Evolutionary conservation across 257 asterid genomes (phyloP).

Genomic region (Orobanche coerulescens): DNA sequence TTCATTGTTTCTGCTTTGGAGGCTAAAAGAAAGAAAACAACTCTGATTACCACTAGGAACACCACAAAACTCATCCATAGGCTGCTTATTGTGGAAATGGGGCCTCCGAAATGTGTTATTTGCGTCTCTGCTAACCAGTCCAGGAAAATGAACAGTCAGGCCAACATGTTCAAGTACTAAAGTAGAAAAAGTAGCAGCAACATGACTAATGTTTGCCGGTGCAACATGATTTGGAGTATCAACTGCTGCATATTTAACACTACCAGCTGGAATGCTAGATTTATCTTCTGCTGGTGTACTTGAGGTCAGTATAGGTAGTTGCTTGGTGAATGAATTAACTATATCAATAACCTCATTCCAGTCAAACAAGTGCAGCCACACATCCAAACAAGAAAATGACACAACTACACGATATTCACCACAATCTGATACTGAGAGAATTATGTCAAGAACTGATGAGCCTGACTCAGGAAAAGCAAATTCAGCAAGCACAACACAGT

Average conservation of each 20-base stretch:
- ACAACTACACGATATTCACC: conserved; percentile 41
- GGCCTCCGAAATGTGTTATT: conserved; percentile 27
- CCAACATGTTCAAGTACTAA: conserved; percentile 47
- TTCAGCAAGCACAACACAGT: conserved; percentile 68
- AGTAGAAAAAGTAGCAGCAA: conserved; percentile 32
- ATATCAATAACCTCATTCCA: conserved; percentile 58
- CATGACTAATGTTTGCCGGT: conserved; percentile 21
- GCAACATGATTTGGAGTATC: conserved; percentile 30
- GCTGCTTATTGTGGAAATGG: conserved; percentile 26
- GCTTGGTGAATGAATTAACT: conserved; percentile 31
- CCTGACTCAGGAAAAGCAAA: conserved; percentile 41
- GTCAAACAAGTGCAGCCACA: conserved; percentile 74
- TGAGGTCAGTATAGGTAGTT: conserved; percentile 25
- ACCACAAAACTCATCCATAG: conserved; percentile 30
- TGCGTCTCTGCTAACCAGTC: conserved; percentile 34
- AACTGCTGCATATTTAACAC: conserved; percentile 23
- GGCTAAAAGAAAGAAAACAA: conserved; percentile 47
- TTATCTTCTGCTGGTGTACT: conserved; percentile 27
- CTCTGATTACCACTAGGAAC: conserved; percentile 32
- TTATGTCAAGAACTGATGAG: conserved; percentile 49
- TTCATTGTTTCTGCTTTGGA: conserved; percentile 46
- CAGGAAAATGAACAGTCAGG: conserved; percentile 56
- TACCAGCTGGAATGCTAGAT: conserved; percentile 22
- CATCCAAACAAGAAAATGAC: conserved; percentile 50
- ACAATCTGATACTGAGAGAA: conserved; percentile 34